Evolutionary conservation across 495 filamentous ascomycete species (phyloP), one percentile per base, ranked within the genome.

Genomic region (Cairneyella variabilis): DNA sequence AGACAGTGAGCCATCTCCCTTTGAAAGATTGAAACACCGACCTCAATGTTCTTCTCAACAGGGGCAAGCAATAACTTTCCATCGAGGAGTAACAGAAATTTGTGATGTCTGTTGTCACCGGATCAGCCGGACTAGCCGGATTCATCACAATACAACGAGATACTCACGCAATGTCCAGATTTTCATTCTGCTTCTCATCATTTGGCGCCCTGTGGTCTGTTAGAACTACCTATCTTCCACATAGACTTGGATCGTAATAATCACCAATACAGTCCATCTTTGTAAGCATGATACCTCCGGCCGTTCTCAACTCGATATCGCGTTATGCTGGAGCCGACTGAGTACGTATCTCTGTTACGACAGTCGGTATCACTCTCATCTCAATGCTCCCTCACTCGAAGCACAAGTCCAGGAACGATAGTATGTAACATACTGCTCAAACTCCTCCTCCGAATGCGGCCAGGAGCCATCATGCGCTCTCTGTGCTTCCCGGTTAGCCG

Each of bases 41-140:
- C 54, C 44, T 56, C 32, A 32, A 56, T 53, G 18, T 38, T 45
- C 16, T 53, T 56, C n/a, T 10, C 26, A 22, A 62, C 21, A 10
- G 69, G 69, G 1, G 71, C 69, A 6, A 69, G 55, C 41, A 55
- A 63, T 3, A 74, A 60, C 12, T 63, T 56, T n/a, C 62, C 56
- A 7, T 57, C 52, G 48, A 73, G 45, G 0, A 68, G 64, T 6
- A 73, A 36, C 0, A 42, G 44, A 43, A 67, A 71, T 59, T 72
- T 66, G 44, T 73, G 66, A 51, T 75, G 69, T 5, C 58, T 60
- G n/a, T n/a, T n/a, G n/a, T 7, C 22, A 42, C 17, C 23, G 7
- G 38, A 11, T 14, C 14, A 32, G 12, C 3, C 20, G n/a, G 22
- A 41, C n/a, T n/a, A n/a, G n/a, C n/a, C n/a, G n/a, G n/a, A n/a